Conservation (phyloP, 495 filamentous ascomycete genomes). For the Penicillium samsonianum region DNA sequence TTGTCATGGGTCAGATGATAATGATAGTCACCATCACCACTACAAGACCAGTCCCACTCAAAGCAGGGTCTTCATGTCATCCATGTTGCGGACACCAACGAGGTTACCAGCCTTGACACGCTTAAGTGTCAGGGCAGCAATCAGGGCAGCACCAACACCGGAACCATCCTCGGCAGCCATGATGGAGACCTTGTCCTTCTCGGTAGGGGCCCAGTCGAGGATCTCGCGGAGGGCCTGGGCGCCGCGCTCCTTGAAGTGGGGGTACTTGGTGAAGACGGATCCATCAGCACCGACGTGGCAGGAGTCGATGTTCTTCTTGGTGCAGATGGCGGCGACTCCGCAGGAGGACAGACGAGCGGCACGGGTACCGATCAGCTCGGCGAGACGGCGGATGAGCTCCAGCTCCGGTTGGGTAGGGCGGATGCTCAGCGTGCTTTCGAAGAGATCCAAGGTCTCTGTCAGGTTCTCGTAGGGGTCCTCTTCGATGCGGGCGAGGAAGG, state of each 20-base stretch:
- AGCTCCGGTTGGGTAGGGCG: slow-evolving; percentile 69
- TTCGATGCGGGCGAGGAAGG: slow-evolving; percentile 94
- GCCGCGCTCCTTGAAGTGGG: slow-evolving; percentile 90
- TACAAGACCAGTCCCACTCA: slow-evolving; percentile 9
- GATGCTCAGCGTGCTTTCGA: slow-evolving; percentile 72
- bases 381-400: slow-evolving; percentile 81
- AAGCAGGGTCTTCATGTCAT: slow-evolving; percentile 48
- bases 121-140: slow-evolving; percentile 91
- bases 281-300: slow-evolving; percentile 97
- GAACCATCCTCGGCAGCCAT: slow-evolving; percentile 89
- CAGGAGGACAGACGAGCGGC: slow-evolving; percentile 91
- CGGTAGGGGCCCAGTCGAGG: slow-evolving; percentile 79
- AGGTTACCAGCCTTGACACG: slow-evolving; percentile 75
- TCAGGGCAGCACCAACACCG: slow-evolving; percentile 93
- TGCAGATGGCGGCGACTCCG: slow-evolving; percentile 92
- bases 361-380: slow-evolving; percentile 92
- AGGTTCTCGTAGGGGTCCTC: slow-evolving; percentile 95
- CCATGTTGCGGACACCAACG: slow-evolving; percentile 74
- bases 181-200: slow-evolving; percentile 83
- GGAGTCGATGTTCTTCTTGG: slow-evolving; percentile 82
- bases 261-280: slow-evolving; percentile 97
- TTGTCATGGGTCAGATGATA: background rate
- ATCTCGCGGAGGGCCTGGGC: slow-evolving; percentile 90
- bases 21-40: background rate
- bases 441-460: slow-evolving; percentile 77